Base-by-base conservation (phyloP, 73 alveolate genomes). In the Tetrahymena borealis region DNA sequence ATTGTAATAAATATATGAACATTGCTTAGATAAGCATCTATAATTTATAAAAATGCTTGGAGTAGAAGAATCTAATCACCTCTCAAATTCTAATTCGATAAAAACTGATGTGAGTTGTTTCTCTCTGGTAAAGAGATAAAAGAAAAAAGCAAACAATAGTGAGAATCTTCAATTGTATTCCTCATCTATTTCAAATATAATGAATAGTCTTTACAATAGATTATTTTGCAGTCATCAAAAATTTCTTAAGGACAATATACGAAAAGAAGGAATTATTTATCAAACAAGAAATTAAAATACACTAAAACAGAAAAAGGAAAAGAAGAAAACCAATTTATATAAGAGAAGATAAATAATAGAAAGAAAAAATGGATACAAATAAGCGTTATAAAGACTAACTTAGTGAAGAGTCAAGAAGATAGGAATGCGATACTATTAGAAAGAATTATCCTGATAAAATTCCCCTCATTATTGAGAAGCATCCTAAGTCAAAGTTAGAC, bases 401-500 rank as follows among this genome's bases (percentile, higher is more conserved):
- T 60, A 60, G 85, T 20, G 85, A 60, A 60, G 85, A 60, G n/a
- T n/a, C n/a, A 60, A 60, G 85, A 60, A 60, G 28, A 60, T n/a
- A 18, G 28, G 85, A 60, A 60, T 60, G 85, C 85, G 85, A 60
- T 15, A 60, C n/a, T 60, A 60, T 60, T 24, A 60, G 85, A 60
- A 60, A 60, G 85, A 60, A 60, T 60, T 60, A 60, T 60, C 85
- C 85, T n/a, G 85, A 60, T 60, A 60, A 60, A 35, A 60, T 60
- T 60, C 85, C 85, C 85, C 85, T 60, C 35, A 60, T 60, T 60
- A 60, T 60, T 20, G 85, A 60, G 85, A 60, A 60, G 85, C 85
- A 60, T 15, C 85, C 85, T 60, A 60, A 60, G 28, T 60, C 85
- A 24, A 60, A 60, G 28, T 60, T 60, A 60, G 85, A 60, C n/a